Base-by-base conservation (phyloP, 2,329 filamentous ascomycete genomes). In the Colletotrichum godetiae region DNA sequence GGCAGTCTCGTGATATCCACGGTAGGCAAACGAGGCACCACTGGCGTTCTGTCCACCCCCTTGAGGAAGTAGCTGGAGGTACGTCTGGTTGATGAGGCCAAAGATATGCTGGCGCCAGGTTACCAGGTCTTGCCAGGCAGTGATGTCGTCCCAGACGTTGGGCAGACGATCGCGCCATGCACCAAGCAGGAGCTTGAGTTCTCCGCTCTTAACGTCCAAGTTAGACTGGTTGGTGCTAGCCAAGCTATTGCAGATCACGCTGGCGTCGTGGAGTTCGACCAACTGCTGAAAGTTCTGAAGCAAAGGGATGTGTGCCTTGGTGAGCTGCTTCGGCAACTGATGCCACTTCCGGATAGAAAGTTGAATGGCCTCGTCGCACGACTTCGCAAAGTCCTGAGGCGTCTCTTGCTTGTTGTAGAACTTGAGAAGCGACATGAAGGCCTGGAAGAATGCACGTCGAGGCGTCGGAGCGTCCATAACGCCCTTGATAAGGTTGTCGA, bases 31-130 rank as follows among this genome's bases (percentile, higher is more conserved):
- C 0, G 95, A 98, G 60, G 96, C 96, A 70, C 95, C 95, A 68
- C 94, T 94, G 1, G 95, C 91, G 77, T 95, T 97, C 80, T 93
- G 92, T 29, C 81, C 81, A 4, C 93, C 92, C 78, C 94, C 92
- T 22, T 90, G 92, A 1, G 95, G 95, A 52, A 98, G 86, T 58
- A 99, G 89, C 67, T 92, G 90, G 12, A 99, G 89, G 80, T 99
- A 99, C 0, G 95, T 98, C 61, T 91, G 91, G 81, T 99, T 99
- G 84, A 99, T 98, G 29, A 99, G 89, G 70, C 95, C 93, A 86
- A 99, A 99, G 74, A 99, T 98, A 82, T 99, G 97, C 81, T 99
- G 97, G 77, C 97, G 92, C 97, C 97, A 99, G 1, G 97, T 99
- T n/a, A 99, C 97, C 53, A 99, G 87, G 80, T 99, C 97, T 82